Evolutionary conservation across 805 yeast species (phyloP).

Genomic region (Zygoascus biomembranicola): DNA sequence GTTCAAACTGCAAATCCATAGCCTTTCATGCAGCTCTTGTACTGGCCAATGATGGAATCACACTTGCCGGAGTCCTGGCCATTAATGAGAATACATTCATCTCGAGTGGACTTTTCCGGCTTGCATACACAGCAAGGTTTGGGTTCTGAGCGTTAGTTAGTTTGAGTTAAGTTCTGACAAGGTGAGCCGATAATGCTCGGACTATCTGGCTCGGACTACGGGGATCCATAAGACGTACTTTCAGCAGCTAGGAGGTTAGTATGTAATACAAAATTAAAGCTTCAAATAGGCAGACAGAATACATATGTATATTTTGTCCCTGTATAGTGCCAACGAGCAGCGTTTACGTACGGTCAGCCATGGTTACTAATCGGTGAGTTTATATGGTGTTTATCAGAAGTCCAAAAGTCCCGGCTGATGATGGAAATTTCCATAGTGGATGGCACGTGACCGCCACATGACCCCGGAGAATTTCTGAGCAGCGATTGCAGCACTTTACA

Average conservation of each 20-base stretch:
- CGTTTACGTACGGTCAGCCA: too few relatives aligned
- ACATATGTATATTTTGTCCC: too few relatives aligned
- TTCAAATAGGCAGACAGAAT: too few relatives aligned
- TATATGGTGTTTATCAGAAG: too few relatives aligned
- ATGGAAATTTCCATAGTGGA: too few relatives aligned
- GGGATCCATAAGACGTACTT: background rate
- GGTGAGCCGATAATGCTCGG: background rate
- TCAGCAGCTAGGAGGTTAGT: background rate
- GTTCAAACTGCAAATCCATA: constrained; percentile 52
- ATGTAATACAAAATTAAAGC: background rate
- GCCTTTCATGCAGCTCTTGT: constrained; percentile 87
- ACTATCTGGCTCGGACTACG: background rate
- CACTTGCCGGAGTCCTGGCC: constrained; percentile 85
- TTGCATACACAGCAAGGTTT: constrained; percentile 97
- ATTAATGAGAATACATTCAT: constrained; percentile 73
- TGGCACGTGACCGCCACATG: too few relatives aligned
- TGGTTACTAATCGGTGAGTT: too few relatives aligned
- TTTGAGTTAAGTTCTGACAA: background rate
- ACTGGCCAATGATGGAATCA: constrained; percentile 55
- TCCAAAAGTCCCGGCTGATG: too few relatives aligned
- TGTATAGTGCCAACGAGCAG: too few relatives aligned
- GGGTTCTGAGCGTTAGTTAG: constrained; percentile 38
- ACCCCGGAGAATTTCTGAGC: too few relatives aligned
- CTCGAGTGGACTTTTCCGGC: constrained; percentile 72
- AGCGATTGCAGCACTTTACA: too few relatives aligned